phyloP scores from a whole-genome alignment of 169 alveolate species.

The Plasmodium berghei region DNA sequence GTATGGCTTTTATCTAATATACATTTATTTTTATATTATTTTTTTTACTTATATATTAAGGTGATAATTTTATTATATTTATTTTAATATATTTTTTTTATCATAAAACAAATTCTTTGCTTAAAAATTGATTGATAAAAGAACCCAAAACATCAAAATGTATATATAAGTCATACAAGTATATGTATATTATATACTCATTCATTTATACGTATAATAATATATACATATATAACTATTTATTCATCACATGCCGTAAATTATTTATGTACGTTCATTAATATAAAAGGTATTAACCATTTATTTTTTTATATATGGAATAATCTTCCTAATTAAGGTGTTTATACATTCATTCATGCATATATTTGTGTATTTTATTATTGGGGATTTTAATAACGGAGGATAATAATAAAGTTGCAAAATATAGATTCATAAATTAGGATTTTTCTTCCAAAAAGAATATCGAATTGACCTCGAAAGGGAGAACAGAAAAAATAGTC shows the following conservation, averaged over 20 bases:
- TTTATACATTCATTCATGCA: too few relatives aligned
- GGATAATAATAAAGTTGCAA: neutral
- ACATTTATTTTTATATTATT: conserved; percentile 1
- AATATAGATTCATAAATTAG: neutral
- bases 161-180: neutral
- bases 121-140: conserved; percentile 6
- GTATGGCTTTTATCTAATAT: neutral
- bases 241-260: too few relatives aligned
- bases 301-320: too few relatives aligned
- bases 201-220: too few relatives aligned
- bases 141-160: neutral
- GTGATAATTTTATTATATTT: neutral
- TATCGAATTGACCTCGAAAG: too few relatives aligned
- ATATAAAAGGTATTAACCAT: too few relatives aligned
- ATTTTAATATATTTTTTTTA: neutral
- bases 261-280: too few relatives aligned
- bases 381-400: neutral
- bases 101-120: neutral
- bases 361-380: neutral
- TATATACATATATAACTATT: too few relatives aligned
- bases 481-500: too few relatives aligned
- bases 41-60: neutral
- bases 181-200: too few relatives aligned
- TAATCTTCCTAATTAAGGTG: too few relatives aligned
- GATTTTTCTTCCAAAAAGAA: too few relatives aligned